Conservation (phyloP, 768 basidiomycete species). For the Naganishia kalamii region DNA sequence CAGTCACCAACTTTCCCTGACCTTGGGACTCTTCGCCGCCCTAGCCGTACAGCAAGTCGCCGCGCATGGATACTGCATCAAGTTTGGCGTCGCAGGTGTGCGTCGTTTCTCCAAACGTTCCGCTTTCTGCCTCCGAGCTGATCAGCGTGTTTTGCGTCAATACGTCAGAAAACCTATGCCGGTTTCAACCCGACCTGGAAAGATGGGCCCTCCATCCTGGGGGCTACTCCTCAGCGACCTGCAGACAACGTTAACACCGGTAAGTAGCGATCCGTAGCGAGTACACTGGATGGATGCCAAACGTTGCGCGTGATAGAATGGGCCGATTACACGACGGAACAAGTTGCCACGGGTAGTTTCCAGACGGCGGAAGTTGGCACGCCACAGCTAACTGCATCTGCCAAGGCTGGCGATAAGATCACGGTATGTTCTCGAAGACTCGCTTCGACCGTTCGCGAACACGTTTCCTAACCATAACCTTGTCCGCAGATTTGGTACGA, state of each 20-base stretch:
- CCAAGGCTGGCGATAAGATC: background rate
- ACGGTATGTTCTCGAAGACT: background rate
- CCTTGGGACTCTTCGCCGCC: background rate
- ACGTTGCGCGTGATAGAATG: background rate
- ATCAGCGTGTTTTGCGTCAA: background rate
- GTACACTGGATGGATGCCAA: background rate
- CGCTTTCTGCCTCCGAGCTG: background rate
- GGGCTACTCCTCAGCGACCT: background rate
- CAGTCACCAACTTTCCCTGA: too few species aligned
- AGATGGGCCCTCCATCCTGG: background rate
- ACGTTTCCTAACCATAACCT: background rate
- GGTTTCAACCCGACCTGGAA: background rate
- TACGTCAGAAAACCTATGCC: background rate
- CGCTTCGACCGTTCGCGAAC: background rate
- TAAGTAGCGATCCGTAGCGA: background rate
- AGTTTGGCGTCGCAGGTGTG: background rate
- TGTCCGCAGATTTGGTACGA: background rate
- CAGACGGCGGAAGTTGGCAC: background rate
- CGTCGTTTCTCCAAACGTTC: background rate
- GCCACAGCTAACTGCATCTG: background rate
- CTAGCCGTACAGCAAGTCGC: background rate
- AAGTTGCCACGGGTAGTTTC: background rate
- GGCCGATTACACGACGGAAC: conserved; percentile 5
- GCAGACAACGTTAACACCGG: conserved; percentile 3
- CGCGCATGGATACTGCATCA: conserved; percentile 1